Evolutionary conservation across 352 stramenopile species (phyloP), one percentile per base, ranked within the genome.

Genomic region (Phytophthora pluvialis): DNA sequence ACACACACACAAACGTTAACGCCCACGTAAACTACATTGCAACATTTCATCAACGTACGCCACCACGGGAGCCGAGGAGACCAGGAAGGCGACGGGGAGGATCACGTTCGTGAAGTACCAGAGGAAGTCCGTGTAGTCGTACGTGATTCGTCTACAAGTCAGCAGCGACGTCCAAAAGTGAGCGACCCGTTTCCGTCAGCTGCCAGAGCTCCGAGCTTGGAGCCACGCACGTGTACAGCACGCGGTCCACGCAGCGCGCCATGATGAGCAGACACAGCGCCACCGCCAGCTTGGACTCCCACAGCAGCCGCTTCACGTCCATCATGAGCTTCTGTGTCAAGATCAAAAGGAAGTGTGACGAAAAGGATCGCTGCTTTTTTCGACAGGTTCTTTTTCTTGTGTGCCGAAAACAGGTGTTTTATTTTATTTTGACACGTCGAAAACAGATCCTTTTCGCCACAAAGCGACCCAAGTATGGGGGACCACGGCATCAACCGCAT

Each of bases 81-180:
- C 64, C 1, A 93, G 49, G 60, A 94, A 96, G 12, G 81, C 78
- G 33, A 95, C 70, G 39, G 83, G 82, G 28, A 91, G 77, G 64
- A 96, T 89, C 35, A 94, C 73, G 61, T 94, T 93, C 31, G 81
- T 83, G 33, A 95, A 95, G 67, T 95, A 96, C 86, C 86, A 96
- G 10, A 95, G 80, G 64, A 93, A 95, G 18, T 78, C 73, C n/a
- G 77, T 88, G 72, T 95, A 95, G 58, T 93, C 85, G 61, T 93
- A 95, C 60, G 87, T 93, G 61, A 95, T 91, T 55, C 87, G 87
- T 29, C 86, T 93, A 72, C 67, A 68, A 18, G n/a, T 54, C 9
- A 60, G 38, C 18, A 18, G 28, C 13, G 32, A 33, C 40, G 5
- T 47, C 8, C 5, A 64, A 18, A 15, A 43, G 9, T 43, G 8